Evolutionary conservation across 129 eudicot genomes (phyloP).

Genomic region (Flaveria bidentis): DNA sequence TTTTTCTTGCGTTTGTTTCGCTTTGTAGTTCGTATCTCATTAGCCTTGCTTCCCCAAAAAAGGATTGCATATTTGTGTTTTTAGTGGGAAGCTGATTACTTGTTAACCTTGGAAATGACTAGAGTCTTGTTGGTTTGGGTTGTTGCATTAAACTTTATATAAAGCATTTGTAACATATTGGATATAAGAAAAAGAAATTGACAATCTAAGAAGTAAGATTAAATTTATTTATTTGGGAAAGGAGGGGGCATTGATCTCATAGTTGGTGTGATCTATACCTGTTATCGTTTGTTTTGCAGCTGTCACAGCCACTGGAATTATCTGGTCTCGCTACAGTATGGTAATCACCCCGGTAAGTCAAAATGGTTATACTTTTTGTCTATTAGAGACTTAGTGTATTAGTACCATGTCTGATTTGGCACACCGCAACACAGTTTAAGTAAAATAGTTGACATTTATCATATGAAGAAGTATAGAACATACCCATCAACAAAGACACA

Average conservation of each 20-base stretch:
- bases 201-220: background rate
- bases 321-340: constrained; percentile 98
- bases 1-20: constrained; percentile 6
- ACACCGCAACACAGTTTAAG: background rate
- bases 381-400: too few relatives aligned
- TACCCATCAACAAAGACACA: background rate
- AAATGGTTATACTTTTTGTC: background rate
- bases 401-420: background rate
- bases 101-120: constrained; percentile 4
- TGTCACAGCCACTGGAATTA: constrained; percentile 86
- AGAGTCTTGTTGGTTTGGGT: background rate
- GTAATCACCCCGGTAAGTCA: constrained; percentile 91
- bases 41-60: background rate
- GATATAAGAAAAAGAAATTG: background rate
- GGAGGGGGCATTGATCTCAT: background rate
- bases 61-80: background rate
- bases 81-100: background rate
- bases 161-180: constrained; percentile 14
- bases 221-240: background rate
- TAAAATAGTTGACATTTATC: background rate
- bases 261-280: background rate
- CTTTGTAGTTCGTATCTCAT: background rate
- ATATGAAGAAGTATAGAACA: background rate
- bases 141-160: background rate
- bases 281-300: constrained; percentile 49